Evolutionary conservation across 2,329 filamentous ascomycete species (phyloP).

Genomic region (Sporothrix pseudoabietina): DNA sequence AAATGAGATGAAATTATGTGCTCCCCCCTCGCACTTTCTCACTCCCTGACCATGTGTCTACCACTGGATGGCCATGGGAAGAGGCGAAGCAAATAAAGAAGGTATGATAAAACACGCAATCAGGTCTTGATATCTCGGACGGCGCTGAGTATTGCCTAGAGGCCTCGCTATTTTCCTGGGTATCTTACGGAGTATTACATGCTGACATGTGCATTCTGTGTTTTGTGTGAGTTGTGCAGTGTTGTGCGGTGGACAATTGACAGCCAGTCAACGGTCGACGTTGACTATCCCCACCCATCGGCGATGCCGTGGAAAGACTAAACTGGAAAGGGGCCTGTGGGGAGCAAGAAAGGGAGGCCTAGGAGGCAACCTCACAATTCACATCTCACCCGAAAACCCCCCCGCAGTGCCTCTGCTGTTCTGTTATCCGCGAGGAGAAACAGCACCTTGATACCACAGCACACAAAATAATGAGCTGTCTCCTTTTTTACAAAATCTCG

Average conservation of each 20-base stretch:
- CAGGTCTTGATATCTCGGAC: neutral
- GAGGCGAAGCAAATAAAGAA: neutral
- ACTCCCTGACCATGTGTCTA: neutral
- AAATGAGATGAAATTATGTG: neutral
- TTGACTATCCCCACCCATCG: constrained; percentile 24
- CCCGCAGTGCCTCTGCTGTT: neutral
- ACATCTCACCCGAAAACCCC: neutral
- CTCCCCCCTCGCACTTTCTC: neutral
- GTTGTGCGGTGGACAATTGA: constrained; percentile 10
- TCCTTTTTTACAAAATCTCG: neutral
- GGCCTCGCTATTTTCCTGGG: neutral
- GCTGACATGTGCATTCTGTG: neutral
- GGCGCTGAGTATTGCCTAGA: neutral
- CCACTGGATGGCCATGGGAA: neutral
- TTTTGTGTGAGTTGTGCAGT: neutral
- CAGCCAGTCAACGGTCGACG: constrained; percentile 5
- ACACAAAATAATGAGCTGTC: neutral
- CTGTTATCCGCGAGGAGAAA: neutral
- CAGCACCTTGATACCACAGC: neutral
- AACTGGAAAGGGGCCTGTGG: neutral
- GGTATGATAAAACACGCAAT: neutral
- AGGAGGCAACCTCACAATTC: too few relatives aligned
- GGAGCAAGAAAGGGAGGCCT: neutral
- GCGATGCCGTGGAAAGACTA: constrained; percentile 24
- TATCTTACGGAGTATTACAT: too few relatives aligned